A percentile compares a stretch with the other conserved stretches of the same genome.
These are phyloP conservation scores for Camellia lanceoleosa DNA, from an alignment of 148 eudicot genomes.

Conservation along the genomic window DNA sequence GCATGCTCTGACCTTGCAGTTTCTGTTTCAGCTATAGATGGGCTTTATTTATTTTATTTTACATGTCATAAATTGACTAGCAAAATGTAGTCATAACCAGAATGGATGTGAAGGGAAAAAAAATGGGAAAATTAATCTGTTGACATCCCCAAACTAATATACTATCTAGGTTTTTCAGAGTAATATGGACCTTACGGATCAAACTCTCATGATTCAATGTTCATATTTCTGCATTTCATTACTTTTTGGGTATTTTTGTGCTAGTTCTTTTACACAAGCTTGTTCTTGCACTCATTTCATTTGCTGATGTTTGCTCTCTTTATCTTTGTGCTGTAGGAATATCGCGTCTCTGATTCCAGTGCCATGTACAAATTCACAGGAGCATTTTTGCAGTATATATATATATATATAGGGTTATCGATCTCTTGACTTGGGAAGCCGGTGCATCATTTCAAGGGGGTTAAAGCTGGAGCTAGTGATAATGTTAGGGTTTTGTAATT, in stretches of 20 bases:
- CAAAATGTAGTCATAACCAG: background rate
- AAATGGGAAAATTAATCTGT: background rate
- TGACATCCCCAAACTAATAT: background rate
- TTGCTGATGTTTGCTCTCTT: background rate
- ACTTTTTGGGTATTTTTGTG: too few species aligned
- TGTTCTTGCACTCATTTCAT: background rate
- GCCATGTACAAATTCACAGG: background rate
- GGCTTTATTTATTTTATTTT: background rate
- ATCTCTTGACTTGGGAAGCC: background rate
- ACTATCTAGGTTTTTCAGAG: background rate
- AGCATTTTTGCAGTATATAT: background rate
- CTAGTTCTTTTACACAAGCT: background rate
- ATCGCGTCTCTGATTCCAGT: background rate
- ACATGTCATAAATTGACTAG: background rate
- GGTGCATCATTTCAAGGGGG: background rate
- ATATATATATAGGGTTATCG: background rate
- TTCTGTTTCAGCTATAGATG: background rate
- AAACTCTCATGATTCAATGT: background rate
- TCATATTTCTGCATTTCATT: background rate
- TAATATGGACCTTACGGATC: background rate
- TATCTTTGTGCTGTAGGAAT: background rate
- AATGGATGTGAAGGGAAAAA: background rate
- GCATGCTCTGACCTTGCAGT: background rate
- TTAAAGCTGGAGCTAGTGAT: conserved; percentile 8
- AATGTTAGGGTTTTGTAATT: background rate